These are phyloP conservation scores for Castanea sativa DNA, from an alignment of 306 rosid genomes.

Conservation along the genomic window DNA sequence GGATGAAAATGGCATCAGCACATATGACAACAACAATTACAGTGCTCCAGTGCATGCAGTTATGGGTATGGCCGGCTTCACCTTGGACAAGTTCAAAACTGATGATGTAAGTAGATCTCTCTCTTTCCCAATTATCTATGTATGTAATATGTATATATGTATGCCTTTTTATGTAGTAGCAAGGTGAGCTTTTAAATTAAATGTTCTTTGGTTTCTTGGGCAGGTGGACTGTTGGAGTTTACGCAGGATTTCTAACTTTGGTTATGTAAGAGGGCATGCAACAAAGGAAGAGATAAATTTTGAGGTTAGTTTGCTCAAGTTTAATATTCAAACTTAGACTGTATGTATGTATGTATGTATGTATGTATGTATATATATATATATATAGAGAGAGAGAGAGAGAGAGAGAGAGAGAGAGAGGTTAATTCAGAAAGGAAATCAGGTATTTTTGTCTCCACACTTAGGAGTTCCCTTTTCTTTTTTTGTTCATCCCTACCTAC, in stretches of 20 bases:
- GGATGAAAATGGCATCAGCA: slow-evolving; percentile 55
- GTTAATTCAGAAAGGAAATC: too few relatives aligned
- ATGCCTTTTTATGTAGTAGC: neutral
- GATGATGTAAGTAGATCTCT: slow-evolving; percentile 31
- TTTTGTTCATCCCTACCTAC: too few relatives aligned
- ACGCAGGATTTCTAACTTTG: slow-evolving; percentile 31
- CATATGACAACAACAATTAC: slow-evolving; percentile 61
- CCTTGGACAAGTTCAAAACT: slow-evolving; percentile 54
- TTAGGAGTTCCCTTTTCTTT: too few relatives aligned
- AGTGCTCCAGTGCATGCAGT: slow-evolving; percentile 76
- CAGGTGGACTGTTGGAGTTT: slow-evolving; percentile 34
- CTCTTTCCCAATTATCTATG: neutral
- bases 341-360: neutral
- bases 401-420: too few relatives aligned
- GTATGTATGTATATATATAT: too few relatives aligned
- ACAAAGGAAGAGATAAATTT: slow-evolving; percentile 36
- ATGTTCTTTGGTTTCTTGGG: too few relatives aligned
- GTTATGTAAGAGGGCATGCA: slow-evolving; percentile 49
- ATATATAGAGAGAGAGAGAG: too few relatives aligned
- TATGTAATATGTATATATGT: too few relatives aligned
- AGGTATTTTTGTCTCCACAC: too few relatives aligned
- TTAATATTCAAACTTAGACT: neutral
- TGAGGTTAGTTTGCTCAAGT: slow-evolving; percentile 29
- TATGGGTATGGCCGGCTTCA: slow-evolving; percentile 93
- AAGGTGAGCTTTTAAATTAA: neutral